These are phyloP conservation scores for Hemerocallis citrina DNA, from an alignment of 106 monocot genomes.

Conservation along the genomic window DNA sequence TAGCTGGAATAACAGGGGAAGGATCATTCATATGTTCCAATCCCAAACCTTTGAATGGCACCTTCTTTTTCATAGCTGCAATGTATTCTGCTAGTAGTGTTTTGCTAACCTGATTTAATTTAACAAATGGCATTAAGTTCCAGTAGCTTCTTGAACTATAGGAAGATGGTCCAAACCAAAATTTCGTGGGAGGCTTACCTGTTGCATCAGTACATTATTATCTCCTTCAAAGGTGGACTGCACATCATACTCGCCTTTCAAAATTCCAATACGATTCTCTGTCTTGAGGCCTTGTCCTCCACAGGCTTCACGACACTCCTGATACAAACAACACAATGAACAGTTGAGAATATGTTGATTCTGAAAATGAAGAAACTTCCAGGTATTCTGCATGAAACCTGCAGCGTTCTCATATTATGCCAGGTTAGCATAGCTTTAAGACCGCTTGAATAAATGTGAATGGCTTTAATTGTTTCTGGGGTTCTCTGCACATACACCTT, in stretches of 20 bases:
- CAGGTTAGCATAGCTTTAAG: conserved; percentile 72
- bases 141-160: neutral
- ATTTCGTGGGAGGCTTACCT: conserved; percentile 34
- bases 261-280: conserved; percentile 74
- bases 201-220: conserved; percentile 94
- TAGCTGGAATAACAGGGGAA: conserved; percentile 48
- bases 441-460: conserved; percentile 93
- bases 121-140: neutral
- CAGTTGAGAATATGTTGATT: neutral
- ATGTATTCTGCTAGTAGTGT: conserved; percentile 64
- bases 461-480: conserved; percentile 51
- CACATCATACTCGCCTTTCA: conserved; percentile 90
- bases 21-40: conserved; percentile 92
- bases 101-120: conserved; percentile 75
- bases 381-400: conserved; percentile 25
- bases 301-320: conserved; percentile 98
- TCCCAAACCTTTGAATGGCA: conserved; percentile 71
- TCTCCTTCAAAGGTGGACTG: conserved; percentile 99
- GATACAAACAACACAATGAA: neutral
- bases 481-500: conserved; percentile 60
- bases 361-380: neutral
- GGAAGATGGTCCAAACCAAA: neutral
- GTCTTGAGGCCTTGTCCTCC: conserved; percentile 99
- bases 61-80: conserved; percentile 48
- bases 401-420: conserved; percentile 95